A percentile compares a stretch with the other conserved stretches of the same genome.
phyloP scores from a whole-genome alignment of 306 rosid species.

The Castanea crenata region DNA sequence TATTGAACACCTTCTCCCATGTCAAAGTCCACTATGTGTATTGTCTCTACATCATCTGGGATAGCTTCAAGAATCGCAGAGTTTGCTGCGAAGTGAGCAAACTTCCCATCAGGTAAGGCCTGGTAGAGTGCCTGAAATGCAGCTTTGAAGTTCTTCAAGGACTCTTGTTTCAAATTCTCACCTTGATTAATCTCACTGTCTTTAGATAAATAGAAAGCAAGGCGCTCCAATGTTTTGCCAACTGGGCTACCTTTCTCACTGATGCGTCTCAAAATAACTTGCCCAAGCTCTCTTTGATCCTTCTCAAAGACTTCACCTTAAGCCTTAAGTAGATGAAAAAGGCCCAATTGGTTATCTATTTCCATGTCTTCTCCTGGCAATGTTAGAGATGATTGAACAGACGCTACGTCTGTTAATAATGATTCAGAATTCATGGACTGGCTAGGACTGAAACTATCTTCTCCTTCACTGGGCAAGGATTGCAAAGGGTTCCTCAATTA shows the following conservation, averaged over 20 bases:
- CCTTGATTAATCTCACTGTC: slow-evolving; percentile 7
- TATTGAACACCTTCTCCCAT: slow-evolving; percentile 55
- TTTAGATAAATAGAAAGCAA: slow-evolving; percentile 47
- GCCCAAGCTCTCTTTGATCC: slow-evolving; percentile 36
- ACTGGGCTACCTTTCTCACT: slow-evolving; percentile 47
- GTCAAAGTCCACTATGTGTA: slow-evolving; percentile 52
- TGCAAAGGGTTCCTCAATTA: slow-evolving; percentile 14
- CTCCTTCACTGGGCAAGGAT: slow-evolving; percentile 9
- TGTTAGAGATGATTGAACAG: slow-evolving; percentile 28
- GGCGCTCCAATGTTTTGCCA: slow-evolving; percentile 47
- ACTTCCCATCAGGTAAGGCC: slow-evolving; percentile 39
- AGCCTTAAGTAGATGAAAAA: slow-evolving; percentile 52
- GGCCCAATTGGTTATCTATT: slow-evolving; percentile 33
- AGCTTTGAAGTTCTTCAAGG: slow-evolving; percentile 30
- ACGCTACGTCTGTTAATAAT: slow-evolving; percentile 22
- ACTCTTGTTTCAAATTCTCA: slow-evolving; percentile 48
- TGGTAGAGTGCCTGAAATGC: slow-evolving; percentile 44
- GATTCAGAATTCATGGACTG: slow-evolving; percentile 41
- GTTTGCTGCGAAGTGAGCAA: slow-evolving; percentile 55
- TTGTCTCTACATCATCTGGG: slow-evolving; percentile 39
- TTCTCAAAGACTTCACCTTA: slow-evolving; percentile 45
- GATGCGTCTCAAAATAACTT: slow-evolving; percentile 40
- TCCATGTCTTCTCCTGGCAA: slow-evolving; percentile 47
- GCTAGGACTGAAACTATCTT: slow-evolving; percentile 50
- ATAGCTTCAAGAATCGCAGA: slow-evolving; percentile 50